A percentile compares a stretch with the other conserved stretches of the same genome.
Conservation (phyloP, 306 rosid genomes). For the Cucurbita ficifolia region DNA sequence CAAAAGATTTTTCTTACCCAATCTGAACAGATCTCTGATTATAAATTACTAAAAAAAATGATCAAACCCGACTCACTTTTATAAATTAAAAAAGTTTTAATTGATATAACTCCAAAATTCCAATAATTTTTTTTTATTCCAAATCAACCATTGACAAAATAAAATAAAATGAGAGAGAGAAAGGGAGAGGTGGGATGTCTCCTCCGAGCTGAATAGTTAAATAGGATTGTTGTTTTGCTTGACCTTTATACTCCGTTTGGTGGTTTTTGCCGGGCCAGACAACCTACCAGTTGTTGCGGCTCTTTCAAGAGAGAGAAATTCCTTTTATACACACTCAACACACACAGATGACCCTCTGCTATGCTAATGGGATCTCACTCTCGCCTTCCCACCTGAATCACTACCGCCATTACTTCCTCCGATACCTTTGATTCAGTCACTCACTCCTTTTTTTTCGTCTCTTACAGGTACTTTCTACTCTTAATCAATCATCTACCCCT, state of each 20-base stretch:
- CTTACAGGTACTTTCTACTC: slow-evolving; percentile 28
- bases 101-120: too few relatives aligned
- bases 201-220: neutral
- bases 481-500: neutral
- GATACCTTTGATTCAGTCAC: slow-evolving; percentile 21
- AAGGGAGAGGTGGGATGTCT: slow-evolving; percentile 3
- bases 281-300: slow-evolving; percentile 95
- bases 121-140: too few relatives aligned
- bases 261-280: slow-evolving; percentile 73
- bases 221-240: neutral
- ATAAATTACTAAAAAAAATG: too few relatives aligned
- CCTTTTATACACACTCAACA: slow-evolving; percentile 5
- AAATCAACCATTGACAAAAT: neutral
- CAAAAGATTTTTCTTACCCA: too few relatives aligned
- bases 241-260: slow-evolving; percentile 52
- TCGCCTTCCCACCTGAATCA: slow-evolving; percentile 29
- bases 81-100: too few relatives aligned
- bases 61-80: too few relatives aligned
- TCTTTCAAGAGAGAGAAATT: slow-evolving; percentile 38
- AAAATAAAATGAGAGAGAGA: neutral
- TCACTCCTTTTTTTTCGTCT: neutral
- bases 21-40: too few relatives aligned
- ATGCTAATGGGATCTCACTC: slow-evolving; percentile 66
- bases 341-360: slow-evolving; percentile 19
- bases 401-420: slow-evolving; percentile 19